These are phyloP conservation scores for Xylona heveae DNA, from an alignment of 495 filamentous ascomycete genomes.

Conservation along the genomic window DNA sequence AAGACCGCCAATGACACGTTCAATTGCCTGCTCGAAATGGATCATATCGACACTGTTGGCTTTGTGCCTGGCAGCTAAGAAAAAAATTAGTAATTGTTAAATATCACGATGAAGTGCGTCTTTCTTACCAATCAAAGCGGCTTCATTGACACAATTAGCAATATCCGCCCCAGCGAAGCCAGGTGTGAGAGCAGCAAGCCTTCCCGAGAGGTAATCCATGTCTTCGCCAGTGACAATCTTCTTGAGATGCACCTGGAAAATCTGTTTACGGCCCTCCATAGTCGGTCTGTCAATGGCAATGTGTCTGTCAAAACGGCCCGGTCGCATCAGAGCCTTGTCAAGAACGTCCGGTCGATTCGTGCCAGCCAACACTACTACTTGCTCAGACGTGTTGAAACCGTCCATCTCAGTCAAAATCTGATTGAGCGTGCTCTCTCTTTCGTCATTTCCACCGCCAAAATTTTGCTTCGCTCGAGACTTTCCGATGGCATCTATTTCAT, in stretches of 20 bases:
- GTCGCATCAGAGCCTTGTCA: constrained; percentile 88
- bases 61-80: constrained; percentile 55
- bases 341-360: constrained; percentile 89
- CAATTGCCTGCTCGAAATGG: constrained; percentile 94
- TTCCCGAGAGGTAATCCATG: constrained; percentile 63
- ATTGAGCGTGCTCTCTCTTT: constrained; percentile 89
- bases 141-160: constrained; percentile 95
- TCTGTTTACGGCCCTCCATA: constrained; percentile 90
- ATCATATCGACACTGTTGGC: constrained; percentile 58
- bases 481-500: constrained; percentile 97
- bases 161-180: constrained; percentile 96
- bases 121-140: constrained; percentile 87
- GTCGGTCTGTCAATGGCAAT: constrained; percentile 85
- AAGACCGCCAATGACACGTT: constrained; percentile 85
- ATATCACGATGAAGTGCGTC: constrained; percentile 14
- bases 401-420: constrained; percentile 99
- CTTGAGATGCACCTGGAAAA: constrained; percentile 78
- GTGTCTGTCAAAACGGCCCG: constrained; percentile 89
- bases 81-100: constrained; percentile 14
- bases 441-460: constrained; percentile 80
- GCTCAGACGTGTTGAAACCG: constrained; percentile 92
- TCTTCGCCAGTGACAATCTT: constrained; percentile 87
- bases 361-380: constrained; percentile 94
- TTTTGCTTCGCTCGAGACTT: constrained; percentile 60
- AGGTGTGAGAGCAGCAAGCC: constrained; percentile 77